phyloP scores from a whole-genome alignment of 2,329 filamentous ascomycete genomes.

The Fusarium luffae region DNA sequence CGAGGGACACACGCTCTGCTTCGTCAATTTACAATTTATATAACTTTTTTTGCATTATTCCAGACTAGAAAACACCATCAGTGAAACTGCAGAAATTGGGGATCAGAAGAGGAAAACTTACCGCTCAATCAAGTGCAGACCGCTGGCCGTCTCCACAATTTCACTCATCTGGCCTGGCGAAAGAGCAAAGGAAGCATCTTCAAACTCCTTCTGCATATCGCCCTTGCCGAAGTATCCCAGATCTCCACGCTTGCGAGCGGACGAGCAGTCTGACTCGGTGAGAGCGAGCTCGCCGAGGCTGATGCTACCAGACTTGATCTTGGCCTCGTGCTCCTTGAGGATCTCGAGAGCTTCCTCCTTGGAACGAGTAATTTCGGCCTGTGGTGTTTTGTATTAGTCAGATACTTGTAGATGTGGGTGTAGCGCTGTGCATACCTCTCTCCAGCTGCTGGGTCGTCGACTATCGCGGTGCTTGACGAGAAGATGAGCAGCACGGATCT shows the following conservation, averaged over 20 bases:
- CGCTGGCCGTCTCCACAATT: constrained; percentile 91
- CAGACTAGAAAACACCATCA: constrained; percentile 22
- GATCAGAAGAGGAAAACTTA: constrained; percentile 55
- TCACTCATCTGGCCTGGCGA: constrained; percentile 87
- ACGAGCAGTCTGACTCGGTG: constrained; percentile 94
- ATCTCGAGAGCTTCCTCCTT: constrained; percentile 88
- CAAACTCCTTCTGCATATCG: constrained; percentile 99
- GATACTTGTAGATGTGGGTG: neutral
- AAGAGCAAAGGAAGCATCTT: constrained; percentile 93
- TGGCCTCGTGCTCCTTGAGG: constrained; percentile 77
- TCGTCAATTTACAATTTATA: constrained; percentile 37
- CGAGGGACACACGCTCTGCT: constrained; percentile 21
- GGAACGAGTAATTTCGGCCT: constrained; percentile 83
- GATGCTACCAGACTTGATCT: constrained; percentile 76
- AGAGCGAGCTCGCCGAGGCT: constrained; percentile 85
- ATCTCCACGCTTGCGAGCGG: constrained; percentile 92
- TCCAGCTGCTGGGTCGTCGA: constrained; percentile 91
- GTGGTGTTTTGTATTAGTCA: constrained; percentile 4
- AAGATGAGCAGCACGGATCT: constrained; percentile 93
- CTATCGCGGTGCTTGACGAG: constrained; percentile 94
- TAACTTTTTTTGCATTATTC: constrained; percentile 30
- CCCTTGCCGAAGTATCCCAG: constrained; percentile 93
- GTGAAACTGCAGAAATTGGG: neutral
- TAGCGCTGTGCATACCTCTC: constrained; percentile 64
- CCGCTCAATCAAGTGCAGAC: constrained; percentile 96